Base-by-base conservation (phyloP, 2,329 filamentous ascomycete genomes). In the Orbilia blumenaviensis region DNA sequence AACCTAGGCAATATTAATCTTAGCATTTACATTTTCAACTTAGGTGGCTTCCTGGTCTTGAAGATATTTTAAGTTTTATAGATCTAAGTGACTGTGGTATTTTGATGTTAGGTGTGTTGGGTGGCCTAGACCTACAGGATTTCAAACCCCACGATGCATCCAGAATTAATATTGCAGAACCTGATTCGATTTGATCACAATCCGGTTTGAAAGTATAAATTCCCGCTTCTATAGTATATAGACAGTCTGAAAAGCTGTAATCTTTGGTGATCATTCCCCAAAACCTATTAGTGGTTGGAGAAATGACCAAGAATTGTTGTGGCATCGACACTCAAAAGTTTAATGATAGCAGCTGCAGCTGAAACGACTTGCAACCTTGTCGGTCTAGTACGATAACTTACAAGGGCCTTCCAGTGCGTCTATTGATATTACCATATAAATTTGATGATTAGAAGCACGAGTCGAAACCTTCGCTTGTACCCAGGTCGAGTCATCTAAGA, bases 211-310 rank as follows among this genome's bases (percentile, higher is more conserved):
- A n/a, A n/a, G n/a, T n/a, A n/a, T n/a, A n/a, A n/a, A n/a, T n/a
- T n/a, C n/a, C n/a, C n/a, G n/a, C n/a, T n/a, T n/a, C n/a, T n/a
- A n/a, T 48, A 10, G 4, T 21, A 27, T 27, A 54, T 54, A 54
- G 16, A 16, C 50, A 21, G n/a, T 54, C 14, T 21, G 10, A 16
- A 6, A 50, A 36, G 9, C 14, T n/a, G 1, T 60, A 42, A 61
- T 69, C 32, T n/a, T n/a, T n/a, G 66, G 32, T 42, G 54, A 69
- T 69, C 66, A 42, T 62, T 69, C 46, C 42, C 66, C n/a, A 5
- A 69, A 61, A 48, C 18, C 27, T 10, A 27, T 16, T 18, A 69
- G 23, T 50, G 25, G 5, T 12, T 25, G 18, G 66, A 69, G 66
- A 62, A 62, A 69, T 16, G 21, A 36, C 14, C 27, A 44, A 23